phyloP scores from a whole-genome alignment of 192 early-diverging fungal species.

The Coemansia sp. region DNA sequence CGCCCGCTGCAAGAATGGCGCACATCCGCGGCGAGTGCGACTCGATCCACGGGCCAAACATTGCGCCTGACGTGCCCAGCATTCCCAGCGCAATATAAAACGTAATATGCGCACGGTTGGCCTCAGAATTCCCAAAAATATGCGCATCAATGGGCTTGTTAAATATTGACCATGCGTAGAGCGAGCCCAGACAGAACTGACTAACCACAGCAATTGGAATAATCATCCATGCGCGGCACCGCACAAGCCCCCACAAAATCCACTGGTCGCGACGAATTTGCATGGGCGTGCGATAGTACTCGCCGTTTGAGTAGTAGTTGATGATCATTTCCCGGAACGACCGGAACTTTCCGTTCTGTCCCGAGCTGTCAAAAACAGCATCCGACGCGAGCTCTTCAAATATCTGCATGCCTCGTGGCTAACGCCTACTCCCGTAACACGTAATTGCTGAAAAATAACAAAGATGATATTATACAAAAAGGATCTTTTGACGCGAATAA shows the following conservation, averaged over 20 bases:
- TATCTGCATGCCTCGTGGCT: conserved; percentile 18
- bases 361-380: conserved; percentile 39
- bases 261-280: conserved; percentile 61
- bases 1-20: conserved; percentile 58
- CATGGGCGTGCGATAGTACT: conserved; percentile 59
- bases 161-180: conserved; percentile 78
- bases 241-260: conserved; percentile 45
- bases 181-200: conserved; percentile 72
- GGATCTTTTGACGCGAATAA: neutral
- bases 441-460: conserved; percentile 3
- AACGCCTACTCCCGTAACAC: neutral
- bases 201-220: conserved; percentile 68
- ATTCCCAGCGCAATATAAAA: conserved; percentile 79
- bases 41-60: conserved; percentile 81
- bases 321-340: conserved; percentile 51
- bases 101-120: conserved; percentile 59
- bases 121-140: conserved; percentile 56
- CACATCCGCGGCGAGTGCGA: conserved; percentile 70
- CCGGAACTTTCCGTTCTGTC: conserved; percentile 14
- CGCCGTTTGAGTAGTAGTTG: conserved; percentile 55
- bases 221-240: conserved; percentile 68
- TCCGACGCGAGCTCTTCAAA: conserved; percentile 47
- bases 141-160: conserved; percentile 67
- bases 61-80: conserved; percentile 68
- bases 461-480: conserved; percentile 3